Base-by-base conservation (phyloP, 768 basidiomycete genomes). In the Coprinopsis marcescibilis region DNA sequence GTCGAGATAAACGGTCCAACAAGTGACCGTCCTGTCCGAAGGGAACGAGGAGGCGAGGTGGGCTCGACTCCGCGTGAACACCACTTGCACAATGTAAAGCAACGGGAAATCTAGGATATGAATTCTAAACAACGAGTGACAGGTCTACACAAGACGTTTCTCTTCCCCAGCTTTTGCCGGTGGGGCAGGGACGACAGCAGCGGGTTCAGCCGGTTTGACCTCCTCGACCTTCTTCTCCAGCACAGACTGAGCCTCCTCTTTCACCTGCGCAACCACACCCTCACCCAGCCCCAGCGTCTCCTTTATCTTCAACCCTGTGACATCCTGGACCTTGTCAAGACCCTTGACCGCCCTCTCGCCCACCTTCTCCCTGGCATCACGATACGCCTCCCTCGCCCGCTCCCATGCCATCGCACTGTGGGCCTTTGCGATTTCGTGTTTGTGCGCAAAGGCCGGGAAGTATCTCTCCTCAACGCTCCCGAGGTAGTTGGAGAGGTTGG, bases 291-390 rank as follows among this genome's bases (percentile, higher is more conserved):
- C 78, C 13, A 85, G 58, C 5, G 71, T 75, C 61, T 82, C 81
- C 29, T 70, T 67, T 36, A 93, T 56, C 65, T 82, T 86, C 58
- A 94, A 58, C 0, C 91, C 90, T 1, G 89, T 90, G 24, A 65
- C 58, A 45, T 78, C 72, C 68, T 91, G 84, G 12, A 87, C 64
- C 46, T 67, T 72, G 14, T 74, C 73, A 33, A 85, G 72, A 1
- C 69, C 66, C 5, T 58, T 60, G 48, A 70, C 63, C 1, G 79
- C 73, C 19, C 77, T 73, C 10, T 60, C 59, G 11, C 68, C 69
- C 2, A 78, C 45, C 43, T 65, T 64, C 37, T 65, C 71, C 37
- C 74, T 66, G 2, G 77, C 76, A 36, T 67, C 66, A 24, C 63
- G 58, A 10, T 77, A 71, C 12, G 70, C 69, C 7, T 83, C 78